Percentiles rank a stretch among this genome's conserved stretches.
These are phyloP conservation scores for Plasmodium ovale DNA, from an alignment of 169 alveolate species.

Conservation along the genomic window DNA sequence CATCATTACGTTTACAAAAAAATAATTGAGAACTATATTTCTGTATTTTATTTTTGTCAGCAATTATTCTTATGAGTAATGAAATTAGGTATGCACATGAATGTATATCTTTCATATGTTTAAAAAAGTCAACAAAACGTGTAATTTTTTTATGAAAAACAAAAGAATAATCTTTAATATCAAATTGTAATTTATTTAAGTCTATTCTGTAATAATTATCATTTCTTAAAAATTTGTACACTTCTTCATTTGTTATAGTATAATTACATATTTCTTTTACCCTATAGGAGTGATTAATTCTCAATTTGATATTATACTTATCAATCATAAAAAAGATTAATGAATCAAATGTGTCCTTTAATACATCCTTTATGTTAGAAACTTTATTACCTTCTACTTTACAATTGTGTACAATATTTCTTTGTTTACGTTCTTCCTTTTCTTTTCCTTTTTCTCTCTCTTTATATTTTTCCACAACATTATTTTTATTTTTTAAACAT, in stretches of 20 bases:
- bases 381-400: conserved; percentile 22
- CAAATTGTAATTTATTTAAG: conserved; percentile 44
- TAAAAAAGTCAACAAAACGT: conserved; percentile 18
- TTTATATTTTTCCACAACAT: too few species aligned
- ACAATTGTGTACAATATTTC: neutral
- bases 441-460: neutral
- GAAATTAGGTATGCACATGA: conserved; percentile 44
- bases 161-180: conserved; percentile 28
- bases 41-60: conserved; percentile 32
- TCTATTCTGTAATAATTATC: conserved; percentile 30
- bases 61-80: conserved; percentile 14
- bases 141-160: conserved; percentile 18
- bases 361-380: conserved; percentile 13
- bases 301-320: conserved; percentile 30
- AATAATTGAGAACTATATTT: conserved; percentile 47
- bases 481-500: neutral
- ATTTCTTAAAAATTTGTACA: conserved; percentile 16
- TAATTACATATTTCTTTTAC: conserved; percentile 28
- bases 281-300: conserved; percentile 12
- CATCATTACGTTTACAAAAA: conserved; percentile 30
- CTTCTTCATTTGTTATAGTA: conserved; percentile 26
- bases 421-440: neutral
- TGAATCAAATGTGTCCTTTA: conserved; percentile 33
- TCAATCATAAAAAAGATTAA: conserved; percentile 25
- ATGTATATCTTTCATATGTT: conserved; percentile 27